Base-by-base conservation (phyloP, 164 flowering plant species). In the Warburgia ugandensis region DNA sequence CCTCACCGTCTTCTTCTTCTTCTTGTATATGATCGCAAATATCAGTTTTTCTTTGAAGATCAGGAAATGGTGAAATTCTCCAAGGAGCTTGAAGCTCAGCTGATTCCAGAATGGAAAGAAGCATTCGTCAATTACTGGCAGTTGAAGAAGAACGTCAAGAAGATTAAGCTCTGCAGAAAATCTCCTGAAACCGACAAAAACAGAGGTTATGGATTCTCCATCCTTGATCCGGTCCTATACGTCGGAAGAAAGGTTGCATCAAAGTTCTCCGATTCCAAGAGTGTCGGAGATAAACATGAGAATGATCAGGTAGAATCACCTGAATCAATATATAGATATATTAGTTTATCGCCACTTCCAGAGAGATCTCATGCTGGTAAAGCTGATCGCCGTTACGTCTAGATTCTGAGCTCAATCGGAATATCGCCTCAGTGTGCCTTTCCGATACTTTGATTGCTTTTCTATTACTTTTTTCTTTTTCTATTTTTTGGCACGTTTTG, bases 31-130 rank as follows among this genome's bases (percentile, higher is more conserved):
- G n/a, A n/a, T n/a, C n/a, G n/a, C n/a, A n/a, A n/a, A n/a, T n/a
- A n/a, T n/a, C n/a, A n/a, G n/a, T n/a, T n/a, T n/a, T n/a, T n/a
- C n/a, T n/a, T n/a, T n/a, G n/a, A n/a, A n/a, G n/a, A n/a, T n/a
- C 41, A 21, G n/a, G 49, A 62, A 64, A 91, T 91, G 97, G 97
- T 86, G 69, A 91, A 91, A 76, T 91, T 91, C 68, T 91, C 97
- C 1, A 91, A 91, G 66, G 83, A 91, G 64, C 83, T 91, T 0
- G 90, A 91, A 60, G 97, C 97, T 35, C 97, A 87, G 40, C 73
- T 91, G 5, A 91, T 91, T 12, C 97, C 97, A 0, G 96, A 91
- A 58, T 91, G 97, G 97, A 84, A 77, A 35, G 97, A 86, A 10
- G 89, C 89, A 0, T 91, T 87, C 23, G 97, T 91, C 4, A 81